Conservation (phyloP, 805 yeast species). For the Barnettozyma vustinii region DNA sequence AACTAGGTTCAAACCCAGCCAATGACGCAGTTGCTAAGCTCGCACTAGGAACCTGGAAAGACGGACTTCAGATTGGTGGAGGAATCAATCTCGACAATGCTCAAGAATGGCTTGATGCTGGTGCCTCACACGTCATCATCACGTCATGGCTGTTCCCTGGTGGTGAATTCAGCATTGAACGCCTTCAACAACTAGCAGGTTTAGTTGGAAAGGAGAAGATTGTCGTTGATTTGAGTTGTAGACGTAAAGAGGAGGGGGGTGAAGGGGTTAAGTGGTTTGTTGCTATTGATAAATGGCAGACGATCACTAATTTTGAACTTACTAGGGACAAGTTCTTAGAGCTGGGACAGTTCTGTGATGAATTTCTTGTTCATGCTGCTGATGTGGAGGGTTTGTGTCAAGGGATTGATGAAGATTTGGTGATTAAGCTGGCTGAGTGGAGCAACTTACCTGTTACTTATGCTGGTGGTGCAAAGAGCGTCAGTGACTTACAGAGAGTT, state of each 20-base stretch:
- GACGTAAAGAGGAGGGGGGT: constrained; percentile 33
- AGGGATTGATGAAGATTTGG: constrained; percentile 85
- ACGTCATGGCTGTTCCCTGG: constrained; percentile 86
- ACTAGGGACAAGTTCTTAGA: constrained; percentile 44
- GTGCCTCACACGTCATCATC: constrained; percentile 85
- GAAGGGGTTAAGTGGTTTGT: constrained; percentile 62
- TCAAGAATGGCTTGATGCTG: constrained; percentile 62
- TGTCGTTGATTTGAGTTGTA: constrained; percentile 89
- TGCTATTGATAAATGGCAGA: constrained; percentile 98
- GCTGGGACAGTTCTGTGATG: constrained; percentile 67
- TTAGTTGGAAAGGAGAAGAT: constrained; percentile 60
- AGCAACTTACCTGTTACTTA: constrained; percentile 74
- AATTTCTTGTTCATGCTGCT: constrained; percentile 93
- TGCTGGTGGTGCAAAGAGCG: constrained; percentile 92
- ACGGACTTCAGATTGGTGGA: constrained; percentile 81
- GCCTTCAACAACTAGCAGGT: constrained; percentile 45
- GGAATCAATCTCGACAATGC: constrained; percentile 81
- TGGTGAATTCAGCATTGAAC: constrained; percentile 44
- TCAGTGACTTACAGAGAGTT: constrained; percentile 66
- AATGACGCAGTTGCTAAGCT: constrained; percentile 79
- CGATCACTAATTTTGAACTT: constrained; percentile 63
- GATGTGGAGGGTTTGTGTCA: constrained; percentile 96
- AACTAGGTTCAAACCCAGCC: constrained; percentile 68
- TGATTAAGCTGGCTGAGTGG: constrained; percentile 73
- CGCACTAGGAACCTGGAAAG: constrained; percentile 75